phyloP scores from a whole-genome alignment of 768 basidiomycete genomes.

The Suillus decipiens region DNA sequence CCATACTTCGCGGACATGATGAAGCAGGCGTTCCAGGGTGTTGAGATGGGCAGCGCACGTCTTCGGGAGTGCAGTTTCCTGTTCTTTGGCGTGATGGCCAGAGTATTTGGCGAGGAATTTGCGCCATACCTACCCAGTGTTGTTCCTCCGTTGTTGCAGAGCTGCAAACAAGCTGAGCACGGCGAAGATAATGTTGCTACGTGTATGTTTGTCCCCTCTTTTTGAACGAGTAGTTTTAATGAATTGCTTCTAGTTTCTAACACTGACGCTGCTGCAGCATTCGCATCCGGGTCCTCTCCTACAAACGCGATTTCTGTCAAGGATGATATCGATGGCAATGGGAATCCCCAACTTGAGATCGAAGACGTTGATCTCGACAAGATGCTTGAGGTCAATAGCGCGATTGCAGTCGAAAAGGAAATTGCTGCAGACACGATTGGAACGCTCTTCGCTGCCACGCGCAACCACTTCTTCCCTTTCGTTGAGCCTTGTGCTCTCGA shows the following conservation, averaged over 20 bases:
- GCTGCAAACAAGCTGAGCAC: constrained; percentile 82
- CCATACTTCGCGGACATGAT: constrained; percentile 97
- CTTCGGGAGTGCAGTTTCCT: constrained; percentile 95
- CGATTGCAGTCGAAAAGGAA: constrained; percentile 98
- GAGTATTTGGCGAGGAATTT: constrained; percentile 94
- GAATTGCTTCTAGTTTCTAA: constrained; percentile 40
- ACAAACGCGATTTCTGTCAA: constrained; percentile 66
- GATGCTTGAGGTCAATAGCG: constrained; percentile 90
- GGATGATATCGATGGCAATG: constrained; percentile 55
- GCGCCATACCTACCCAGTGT: constrained; percentile 83
- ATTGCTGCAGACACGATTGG: constrained; percentile 97
- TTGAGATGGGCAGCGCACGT: constrained; percentile 82
- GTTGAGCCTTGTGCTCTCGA: constrained; percentile 82
- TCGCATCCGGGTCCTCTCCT: constrained; percentile 74
- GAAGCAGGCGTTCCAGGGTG: constrained; percentile 90
- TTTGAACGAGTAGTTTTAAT: constrained; percentile 4
- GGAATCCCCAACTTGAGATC: constrained; percentile 60
- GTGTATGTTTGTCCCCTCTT: constrained; percentile 37
- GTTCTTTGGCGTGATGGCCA: constrained; percentile 98
- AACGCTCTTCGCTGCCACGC: constrained; percentile 81
- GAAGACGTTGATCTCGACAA: constrained; percentile 86
- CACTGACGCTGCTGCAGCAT: constrained; percentile 57
- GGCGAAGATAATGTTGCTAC: constrained; percentile 54
- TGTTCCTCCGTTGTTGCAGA: constrained; percentile 80
- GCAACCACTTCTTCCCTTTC: constrained; percentile 85